Evolutionary conservation across 192 early-diverging fungal species (phyloP).

Genomic region (Coemansia sp.): DNA sequence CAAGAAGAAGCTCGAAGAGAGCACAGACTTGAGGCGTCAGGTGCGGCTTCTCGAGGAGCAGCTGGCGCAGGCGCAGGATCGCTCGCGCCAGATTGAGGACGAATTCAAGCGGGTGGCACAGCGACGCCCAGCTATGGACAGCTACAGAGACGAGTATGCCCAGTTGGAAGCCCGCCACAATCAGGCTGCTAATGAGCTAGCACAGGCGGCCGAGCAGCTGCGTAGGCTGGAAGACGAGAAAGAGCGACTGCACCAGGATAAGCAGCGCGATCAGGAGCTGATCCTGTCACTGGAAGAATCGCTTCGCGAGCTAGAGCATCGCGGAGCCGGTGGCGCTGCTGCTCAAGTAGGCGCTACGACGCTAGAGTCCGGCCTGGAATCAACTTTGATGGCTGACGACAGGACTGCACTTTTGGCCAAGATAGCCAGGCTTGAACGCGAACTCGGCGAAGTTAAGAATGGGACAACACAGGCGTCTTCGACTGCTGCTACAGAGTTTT

Average conservation of each 20-base stretch:
- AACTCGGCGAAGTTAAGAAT: constrained; percentile 49
- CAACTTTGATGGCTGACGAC: constrained; percentile 37
- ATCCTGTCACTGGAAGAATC: constrained; percentile 78
- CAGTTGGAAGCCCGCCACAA: constrained; percentile 72
- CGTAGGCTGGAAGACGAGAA: constrained; percentile 60
- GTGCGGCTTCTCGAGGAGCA: constrained; percentile 77
- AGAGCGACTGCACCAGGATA: constrained; percentile 63
- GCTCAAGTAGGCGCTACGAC: constrained; percentile 18
- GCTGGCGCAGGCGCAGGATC: constrained; percentile 66
- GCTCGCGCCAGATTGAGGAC: constrained; percentile 77
- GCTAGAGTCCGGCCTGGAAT: constrained; percentile 29
- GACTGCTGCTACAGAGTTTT: constrained; percentile 18
- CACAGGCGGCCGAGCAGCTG: constrained; percentile 70
- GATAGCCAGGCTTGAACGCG: constrained; percentile 62
- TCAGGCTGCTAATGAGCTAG: constrained; percentile 65
- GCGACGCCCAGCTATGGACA: constrained; percentile 81
- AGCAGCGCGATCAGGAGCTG: constrained; percentile 67
- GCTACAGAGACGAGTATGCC: constrained; percentile 79
- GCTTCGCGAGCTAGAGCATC: constrained; percentile 77
- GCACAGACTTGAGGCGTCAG: constrained; percentile 72
- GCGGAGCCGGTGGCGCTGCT: constrained; percentile 31
- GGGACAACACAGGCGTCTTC: constrained; percentile 11
- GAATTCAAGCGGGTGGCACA: constrained; percentile 79
- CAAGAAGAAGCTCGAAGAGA: constrained; percentile 92
- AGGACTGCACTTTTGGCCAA: constrained; percentile 49